phyloP scores from a whole-genome alignment of 805 yeast species.

The Pichia deserticola region DNA sequence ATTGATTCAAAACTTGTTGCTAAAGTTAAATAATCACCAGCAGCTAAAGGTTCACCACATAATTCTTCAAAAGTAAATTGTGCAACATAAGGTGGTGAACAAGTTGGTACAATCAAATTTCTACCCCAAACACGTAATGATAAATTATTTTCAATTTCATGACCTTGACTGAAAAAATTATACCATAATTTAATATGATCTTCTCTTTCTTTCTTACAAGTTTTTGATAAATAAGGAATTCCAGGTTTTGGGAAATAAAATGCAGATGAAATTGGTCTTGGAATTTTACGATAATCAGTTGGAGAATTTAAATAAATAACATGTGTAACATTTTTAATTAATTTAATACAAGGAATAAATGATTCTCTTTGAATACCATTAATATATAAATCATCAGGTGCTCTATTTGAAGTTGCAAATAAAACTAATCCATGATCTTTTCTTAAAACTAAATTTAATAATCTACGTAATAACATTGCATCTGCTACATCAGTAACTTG shows the following conservation, averaged over 20 bases:
- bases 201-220: slow-evolving; percentile 42
- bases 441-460: slow-evolving; percentile 58
- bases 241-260: slow-evolving; percentile 70
- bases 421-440: slow-evolving; percentile 76
- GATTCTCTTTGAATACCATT: slow-evolving; percentile 92
- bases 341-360: slow-evolving; percentile 85
- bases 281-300: slow-evolving; percentile 86
- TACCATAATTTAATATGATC: slow-evolving; percentile 76
- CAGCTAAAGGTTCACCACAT: slow-evolving; percentile 83
- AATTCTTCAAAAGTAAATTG: slow-evolving; percentile 81
- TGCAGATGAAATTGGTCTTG: slow-evolving; percentile 73
- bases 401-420: slow-evolving; percentile 92
- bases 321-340: slow-evolving; percentile 62
- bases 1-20: slow-evolving; percentile 71
- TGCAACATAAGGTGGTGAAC: slow-evolving; percentile 76
- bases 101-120: slow-evolving; percentile 61
- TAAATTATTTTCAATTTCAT: slow-evolving; percentile 31
- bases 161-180: slow-evolving; percentile 62
- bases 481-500: slow-evolving; percentile 98
- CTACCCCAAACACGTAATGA: slow-evolving; percentile 81
- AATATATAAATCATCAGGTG: slow-evolving; percentile 87
- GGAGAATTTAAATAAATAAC: slow-evolving; percentile 84
- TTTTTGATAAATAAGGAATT: slow-evolving; percentile 42
- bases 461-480: slow-evolving; percentile 86
- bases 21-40: slow-evolving; percentile 86